Percentiles rank a stretch among this genome's conserved stretches.
Conservation (phyloP, 2,329 filamentous ascomycete genomes). For the Aspergillus pseudoglaucus region DNA sequence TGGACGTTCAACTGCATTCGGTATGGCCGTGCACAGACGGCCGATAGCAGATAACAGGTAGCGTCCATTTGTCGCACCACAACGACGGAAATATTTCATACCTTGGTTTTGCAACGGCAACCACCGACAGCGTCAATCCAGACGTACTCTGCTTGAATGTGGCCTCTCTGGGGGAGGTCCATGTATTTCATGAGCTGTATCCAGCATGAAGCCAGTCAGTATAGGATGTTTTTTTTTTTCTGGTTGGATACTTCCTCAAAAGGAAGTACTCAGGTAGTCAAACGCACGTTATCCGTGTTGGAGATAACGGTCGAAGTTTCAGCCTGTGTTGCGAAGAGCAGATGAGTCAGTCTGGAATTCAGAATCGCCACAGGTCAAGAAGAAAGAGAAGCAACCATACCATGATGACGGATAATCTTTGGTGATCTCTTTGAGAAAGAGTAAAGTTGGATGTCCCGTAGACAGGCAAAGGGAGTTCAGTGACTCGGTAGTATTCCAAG, state of each 20-base stretch:
- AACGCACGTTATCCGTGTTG: conserved; percentile 43
- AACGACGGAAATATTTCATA: conserved; percentile 45
- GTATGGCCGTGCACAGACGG: background rate
- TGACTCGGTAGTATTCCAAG: background rate
- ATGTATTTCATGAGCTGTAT: conserved; percentile 84
- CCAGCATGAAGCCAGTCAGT: conserved; percentile 33
- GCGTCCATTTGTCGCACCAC: conserved; percentile 2
- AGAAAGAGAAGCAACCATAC: conserved; percentile 10
- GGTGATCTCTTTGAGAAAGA: background rate
- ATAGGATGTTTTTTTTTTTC: conserved; percentile 13
- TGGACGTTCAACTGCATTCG: conserved; percentile 3
- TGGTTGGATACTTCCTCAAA: background rate
- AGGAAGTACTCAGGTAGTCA: conserved; percentile 12
- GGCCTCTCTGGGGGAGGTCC: conserved; percentile 80
- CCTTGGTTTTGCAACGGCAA: conserved; percentile 91
- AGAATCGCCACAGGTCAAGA: background rate
- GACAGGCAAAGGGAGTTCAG: background rate
- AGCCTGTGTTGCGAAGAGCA: conserved; percentile 29
- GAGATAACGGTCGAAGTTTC: conserved; percentile 39
- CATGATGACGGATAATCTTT: conserved; percentile 21
- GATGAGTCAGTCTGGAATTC: conserved; percentile 10
- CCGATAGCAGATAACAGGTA: background rate
- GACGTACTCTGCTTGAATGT: conserved; percentile 90
- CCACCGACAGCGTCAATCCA: conserved; percentile 84
- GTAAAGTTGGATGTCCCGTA: background rate